phyloP scores from a whole-genome alignment of 257 asterid species.

The Euphrasia confusa region DNA sequence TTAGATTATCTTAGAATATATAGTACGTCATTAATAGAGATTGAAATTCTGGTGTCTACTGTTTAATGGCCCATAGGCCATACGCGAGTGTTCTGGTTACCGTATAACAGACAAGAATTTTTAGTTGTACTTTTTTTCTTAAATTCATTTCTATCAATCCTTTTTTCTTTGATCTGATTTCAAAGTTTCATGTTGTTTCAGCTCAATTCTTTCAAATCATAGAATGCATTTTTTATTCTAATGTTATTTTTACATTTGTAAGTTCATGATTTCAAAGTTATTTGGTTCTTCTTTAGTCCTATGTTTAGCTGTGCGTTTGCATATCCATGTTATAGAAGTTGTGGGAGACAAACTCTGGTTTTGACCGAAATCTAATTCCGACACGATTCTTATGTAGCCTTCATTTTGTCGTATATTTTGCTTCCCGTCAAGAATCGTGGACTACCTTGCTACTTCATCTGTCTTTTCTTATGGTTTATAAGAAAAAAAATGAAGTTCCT shows the following conservation, averaged over 20 bases:
- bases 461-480: background rate
- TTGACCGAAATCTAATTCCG: no score
- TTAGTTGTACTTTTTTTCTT: background rate
- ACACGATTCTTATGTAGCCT: no score
- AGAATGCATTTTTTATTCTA: no score
- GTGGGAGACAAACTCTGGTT: no score
- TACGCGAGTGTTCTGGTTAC: background rate
- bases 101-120: background rate
- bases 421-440: background rate
- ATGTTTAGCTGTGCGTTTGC: no score
- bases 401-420: no score
- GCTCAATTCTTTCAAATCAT: no score
- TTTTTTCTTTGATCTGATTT: background rate
- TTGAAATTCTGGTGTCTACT: background rate
- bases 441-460: background rate
- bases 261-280: background rate
- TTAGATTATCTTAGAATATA: background rate
- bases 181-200: no score
- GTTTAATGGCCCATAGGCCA: background rate
- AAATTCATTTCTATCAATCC: background rate
- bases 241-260: no score
- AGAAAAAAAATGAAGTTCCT: conserved; percentile 7
- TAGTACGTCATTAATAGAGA: background rate
- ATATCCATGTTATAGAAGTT: no score
- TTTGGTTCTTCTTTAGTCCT: background rate